Evolutionary conservation across 202 grass and related monocot species (phyloP).

Genomic region (Musa balbisiana): DNA sequence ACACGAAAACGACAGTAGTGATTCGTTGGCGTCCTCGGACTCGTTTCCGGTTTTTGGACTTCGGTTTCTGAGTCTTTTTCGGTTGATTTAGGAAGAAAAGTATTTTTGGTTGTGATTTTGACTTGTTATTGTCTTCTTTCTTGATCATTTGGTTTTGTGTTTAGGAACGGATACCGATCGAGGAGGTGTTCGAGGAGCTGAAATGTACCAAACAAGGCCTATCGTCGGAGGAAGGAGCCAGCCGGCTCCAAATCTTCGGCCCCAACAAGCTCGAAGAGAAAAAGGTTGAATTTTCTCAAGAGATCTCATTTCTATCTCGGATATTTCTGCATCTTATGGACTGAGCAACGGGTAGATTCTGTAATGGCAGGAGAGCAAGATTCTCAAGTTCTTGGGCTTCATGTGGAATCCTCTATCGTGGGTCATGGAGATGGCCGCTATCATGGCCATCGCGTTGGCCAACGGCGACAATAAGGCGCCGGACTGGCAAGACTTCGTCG

Average conservation of each 20-base stretch:
- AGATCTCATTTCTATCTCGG: neutral
- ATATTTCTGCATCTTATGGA: neutral
- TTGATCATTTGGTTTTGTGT: neutral
- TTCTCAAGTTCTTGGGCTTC: slow-evolving; percentile 7
- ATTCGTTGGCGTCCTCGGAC: no score
- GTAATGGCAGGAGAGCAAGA: slow-evolving; percentile 4
- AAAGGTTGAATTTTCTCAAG: slow-evolving; percentile 28
- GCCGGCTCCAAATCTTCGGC: slow-evolving; percentile 49
- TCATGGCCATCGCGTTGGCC: slow-evolving; percentile 2
- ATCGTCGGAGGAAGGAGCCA: slow-evolving; percentile 36
- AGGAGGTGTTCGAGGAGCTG: slow-evolving; percentile 72
- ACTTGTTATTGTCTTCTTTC: neutral
- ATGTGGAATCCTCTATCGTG: slow-evolving; percentile 3
- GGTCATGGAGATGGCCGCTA: neutral
- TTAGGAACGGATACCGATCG: slow-evolving; percentile 74
- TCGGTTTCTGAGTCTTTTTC: no score
- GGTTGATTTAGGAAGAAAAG: no score
- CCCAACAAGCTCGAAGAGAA: slow-evolving; percentile 95
- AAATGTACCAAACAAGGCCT: slow-evolving; percentile 52
- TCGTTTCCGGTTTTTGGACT: no score
- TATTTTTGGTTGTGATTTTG: neutral
- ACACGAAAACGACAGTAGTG: no score
- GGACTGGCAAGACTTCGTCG: slow-evolving; percentile 6
- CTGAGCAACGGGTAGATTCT: neutral
- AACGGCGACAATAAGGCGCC: neutral